Evolutionary conservation across 768 basidiomycete species (phyloP).

Genomic region (Cytidiella melzeri): DNA sequence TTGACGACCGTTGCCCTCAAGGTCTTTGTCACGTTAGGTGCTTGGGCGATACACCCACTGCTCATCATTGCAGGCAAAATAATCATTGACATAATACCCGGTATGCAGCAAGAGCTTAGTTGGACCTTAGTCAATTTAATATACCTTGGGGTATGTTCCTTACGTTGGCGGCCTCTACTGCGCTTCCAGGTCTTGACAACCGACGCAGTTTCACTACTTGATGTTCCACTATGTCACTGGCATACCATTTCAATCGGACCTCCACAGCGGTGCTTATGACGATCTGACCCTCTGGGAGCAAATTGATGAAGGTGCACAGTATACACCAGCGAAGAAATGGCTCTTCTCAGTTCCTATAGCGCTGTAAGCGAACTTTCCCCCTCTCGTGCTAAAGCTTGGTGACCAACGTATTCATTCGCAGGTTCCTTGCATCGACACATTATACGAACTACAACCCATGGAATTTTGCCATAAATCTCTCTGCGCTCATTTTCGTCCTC

Average conservation of each 20-base stretch:
- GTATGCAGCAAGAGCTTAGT: conserved; percentile 88
- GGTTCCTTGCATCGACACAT: conserved; percentile 95
- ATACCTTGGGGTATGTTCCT: conserved; percentile 78
- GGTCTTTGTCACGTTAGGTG: conserved; percentile 48
- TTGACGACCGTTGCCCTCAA: background rate
- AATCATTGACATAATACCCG: conserved; percentile 88
- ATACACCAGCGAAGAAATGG: conserved; percentile 99
- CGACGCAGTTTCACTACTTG: conserved; percentile 80
- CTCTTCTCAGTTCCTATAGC: conserved; percentile 82
- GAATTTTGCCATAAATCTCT: conserved; percentile 86
- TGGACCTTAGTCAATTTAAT: conserved; percentile 92
- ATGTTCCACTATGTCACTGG: conserved; percentile 99
- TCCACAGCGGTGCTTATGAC: conserved; percentile 92
- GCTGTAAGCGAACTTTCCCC: conserved; percentile 51
- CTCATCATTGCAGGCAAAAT: conserved; percentile 89
- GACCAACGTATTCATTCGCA: conserved; percentile 26
- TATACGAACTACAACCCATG: conserved; percentile 97
- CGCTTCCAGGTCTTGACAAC: background rate
- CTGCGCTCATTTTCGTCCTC: conserved; percentile 73
- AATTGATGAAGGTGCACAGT: conserved; percentile 97
- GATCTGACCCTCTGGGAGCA: conserved; percentile 99
- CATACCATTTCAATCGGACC: conserved; percentile 85
- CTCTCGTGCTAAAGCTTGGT: background rate
- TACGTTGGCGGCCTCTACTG: background rate
- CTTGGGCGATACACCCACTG: conserved; percentile 96